A percentile compares a stretch with the other conserved stretches of the same genome.
Evolutionary conservation across 768 basidiomycete genomes (phyloP).

Genomic region (Solioccasus polychromus): DNA sequence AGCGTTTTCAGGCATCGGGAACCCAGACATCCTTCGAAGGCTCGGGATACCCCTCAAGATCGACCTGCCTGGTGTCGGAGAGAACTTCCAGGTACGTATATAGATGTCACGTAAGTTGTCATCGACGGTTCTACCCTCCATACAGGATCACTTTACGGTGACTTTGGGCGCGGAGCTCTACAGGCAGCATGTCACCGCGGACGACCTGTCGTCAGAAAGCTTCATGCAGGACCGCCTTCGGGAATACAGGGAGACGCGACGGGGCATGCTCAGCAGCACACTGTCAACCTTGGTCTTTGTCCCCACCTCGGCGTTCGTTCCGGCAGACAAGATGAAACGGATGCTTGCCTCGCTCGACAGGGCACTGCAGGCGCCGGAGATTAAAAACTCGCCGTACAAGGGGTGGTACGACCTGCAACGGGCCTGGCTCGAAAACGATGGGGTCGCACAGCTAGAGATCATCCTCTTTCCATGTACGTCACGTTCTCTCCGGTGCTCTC

Average conservation of each 20-base stretch:
- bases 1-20: conserved; percentile 9
- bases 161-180: conserved; percentile 14
- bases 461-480: conserved; percentile 16
- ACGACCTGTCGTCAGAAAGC: conserved; percentile 11
- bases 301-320: conserved; percentile 11
- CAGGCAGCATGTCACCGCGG: conserved; percentile 7
- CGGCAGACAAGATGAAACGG: conserved; percentile 8
- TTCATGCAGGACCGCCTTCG: conserved; percentile 7
- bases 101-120: neutral
- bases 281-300: conserved; percentile 15
- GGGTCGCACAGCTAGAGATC: conserved; percentile 14
- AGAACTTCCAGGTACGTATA: conserved; percentile 30
- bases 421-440: conserved; percentile 16
- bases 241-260: conserved; percentile 10
- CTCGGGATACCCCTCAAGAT: conserved; percentile 26
- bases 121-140: neutral
- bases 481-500: no score
- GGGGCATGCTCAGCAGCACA: conserved; percentile 14
- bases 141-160: conserved; percentile 13
- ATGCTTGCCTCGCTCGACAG: conserved; percentile 8
- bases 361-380: conserved; percentile 5
- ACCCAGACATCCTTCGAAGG: conserved; percentile 5
- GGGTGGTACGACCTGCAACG: conserved; percentile 13
- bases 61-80: conserved; percentile 35
- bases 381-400: conserved; percentile 13